Evolutionary conservation across 2,329 filamentous ascomycete species (phyloP).

Genomic region (Venturia carpophila): DNA sequence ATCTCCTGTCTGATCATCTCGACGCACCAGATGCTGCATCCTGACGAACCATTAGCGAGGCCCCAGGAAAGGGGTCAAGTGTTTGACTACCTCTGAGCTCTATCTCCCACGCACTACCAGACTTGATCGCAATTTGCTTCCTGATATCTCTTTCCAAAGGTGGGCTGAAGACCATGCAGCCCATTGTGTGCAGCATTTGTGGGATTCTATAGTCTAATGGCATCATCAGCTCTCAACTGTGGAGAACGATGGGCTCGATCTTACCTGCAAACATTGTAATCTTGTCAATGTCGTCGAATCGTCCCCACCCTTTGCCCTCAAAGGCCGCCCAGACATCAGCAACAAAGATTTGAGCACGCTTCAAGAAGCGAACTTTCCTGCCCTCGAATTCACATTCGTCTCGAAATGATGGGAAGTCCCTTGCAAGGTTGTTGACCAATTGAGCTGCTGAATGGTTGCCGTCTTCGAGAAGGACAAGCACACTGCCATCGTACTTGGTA

Average conservation of each 20-base stretch:
- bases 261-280: constrained; percentile 90
- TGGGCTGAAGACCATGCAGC: constrained; percentile 78
- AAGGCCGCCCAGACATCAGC: constrained; percentile 97
- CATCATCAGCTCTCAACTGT: not conserved
- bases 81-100: constrained; percentile 64
- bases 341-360: constrained; percentile 91
- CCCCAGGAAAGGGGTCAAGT: not conserved
- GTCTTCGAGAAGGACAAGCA: constrained; percentile 63
- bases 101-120: constrained; percentile 71
- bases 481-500: constrained; percentile 69
- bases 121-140: constrained; percentile 55
- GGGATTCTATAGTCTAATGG: constrained; percentile 79
- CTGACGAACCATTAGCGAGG: constrained; percentile 33
- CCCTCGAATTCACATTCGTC: constrained; percentile 73
- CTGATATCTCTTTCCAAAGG: constrained; percentile 64
- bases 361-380: constrained; percentile 72
- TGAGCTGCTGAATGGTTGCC: constrained; percentile 73
- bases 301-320: constrained; percentile 67
- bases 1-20: constrained; percentile 84
- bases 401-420: constrained; percentile 76
- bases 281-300: constrained; percentile 84
- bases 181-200: constrained; percentile 78
- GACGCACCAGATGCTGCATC: constrained; percentile 93
- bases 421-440: constrained; percentile 77
- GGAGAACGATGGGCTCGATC: constrained; percentile 18